A percentile compares a stretch with the other conserved stretches of the same genome.
phyloP scores from a whole-genome alignment of 2,329 filamentous ascomycete species.

The Monosporascus sp. region DNA sequence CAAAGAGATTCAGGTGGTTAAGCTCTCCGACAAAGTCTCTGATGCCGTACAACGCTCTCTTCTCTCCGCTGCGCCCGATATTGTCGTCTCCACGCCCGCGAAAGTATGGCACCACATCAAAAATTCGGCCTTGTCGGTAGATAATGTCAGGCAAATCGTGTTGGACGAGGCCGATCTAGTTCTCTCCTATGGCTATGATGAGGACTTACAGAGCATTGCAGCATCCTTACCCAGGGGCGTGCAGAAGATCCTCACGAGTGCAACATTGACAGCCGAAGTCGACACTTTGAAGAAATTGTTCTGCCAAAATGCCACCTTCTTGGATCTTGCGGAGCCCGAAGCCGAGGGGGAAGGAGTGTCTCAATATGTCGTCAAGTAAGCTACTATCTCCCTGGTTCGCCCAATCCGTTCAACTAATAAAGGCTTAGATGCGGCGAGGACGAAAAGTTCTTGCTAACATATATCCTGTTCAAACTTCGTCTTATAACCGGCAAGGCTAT shows the following conservation, averaged over 20 bases:
- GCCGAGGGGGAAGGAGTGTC: constrained; percentile 70
- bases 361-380: constrained; percentile 79
- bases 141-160: constrained; percentile 70
- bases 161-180: constrained; percentile 94
- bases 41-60: constrained; percentile 84
- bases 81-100: constrained; percentile 88
- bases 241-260: constrained; percentile 90
- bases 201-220: constrained; percentile 77
- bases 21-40: constrained; percentile 85
- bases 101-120: constrained; percentile 75
- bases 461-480: constrained; percentile 92
- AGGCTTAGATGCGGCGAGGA: constrained; percentile 75
- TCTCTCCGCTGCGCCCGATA: constrained; percentile 78
- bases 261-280: constrained; percentile 83
- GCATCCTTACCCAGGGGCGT: constrained; percentile 75
- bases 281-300: constrained; percentile 82
- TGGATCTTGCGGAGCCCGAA: constrained; percentile 81
- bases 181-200: constrained; percentile 87
- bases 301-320: constrained; percentile 69
- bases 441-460: constrained; percentile 89
- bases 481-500: constrained; percentile 90
- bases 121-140: constrained; percentile 63
- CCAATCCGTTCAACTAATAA: neutral
- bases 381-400: neutral
- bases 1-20: constrained; percentile 76